Conservation (phyloP, 192 early-diverging fungal genomes). For the Coemansia sp. region DNA sequence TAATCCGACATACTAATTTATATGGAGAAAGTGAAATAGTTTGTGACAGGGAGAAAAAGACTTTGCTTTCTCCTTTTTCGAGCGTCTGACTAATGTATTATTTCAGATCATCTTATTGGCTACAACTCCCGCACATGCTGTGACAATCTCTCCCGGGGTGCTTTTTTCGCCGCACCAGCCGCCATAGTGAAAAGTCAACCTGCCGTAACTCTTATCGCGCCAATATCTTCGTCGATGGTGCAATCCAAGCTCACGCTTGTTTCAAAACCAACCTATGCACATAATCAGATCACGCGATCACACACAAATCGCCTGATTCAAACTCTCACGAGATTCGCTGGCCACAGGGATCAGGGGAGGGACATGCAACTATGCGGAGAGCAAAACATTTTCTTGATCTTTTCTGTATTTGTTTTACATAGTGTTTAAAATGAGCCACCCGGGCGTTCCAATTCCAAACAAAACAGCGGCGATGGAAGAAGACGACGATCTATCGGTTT, state of each 20-base stretch:
- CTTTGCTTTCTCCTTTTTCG: background rate
- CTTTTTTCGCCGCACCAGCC: background rate
- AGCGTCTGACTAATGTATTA: background rate
- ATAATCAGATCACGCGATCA: background rate
- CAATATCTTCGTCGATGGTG: background rate
- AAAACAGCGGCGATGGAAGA: constrained; percentile 39
- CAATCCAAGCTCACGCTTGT: background rate
- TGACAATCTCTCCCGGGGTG: background rate
- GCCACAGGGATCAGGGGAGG: background rate
- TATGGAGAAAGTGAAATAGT: background rate
- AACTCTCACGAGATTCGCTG: too few relatives aligned
- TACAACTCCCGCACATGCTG: constrained; percentile 1
- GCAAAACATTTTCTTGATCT: background rate
- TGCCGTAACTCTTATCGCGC: background rate
- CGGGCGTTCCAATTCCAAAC: constrained; percentile 34
- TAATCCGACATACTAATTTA: constrained; percentile 36
- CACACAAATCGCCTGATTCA: background rate
- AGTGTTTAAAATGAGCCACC: constrained; percentile 19
- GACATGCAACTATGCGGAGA: background rate
- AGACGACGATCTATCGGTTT: constrained; percentile 48
- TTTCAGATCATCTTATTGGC: background rate
- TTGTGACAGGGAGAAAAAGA: background rate
- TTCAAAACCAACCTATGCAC: background rate
- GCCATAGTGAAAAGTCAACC: background rate
- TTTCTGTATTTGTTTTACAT: background rate